Conservation (phyloP, 2,329 filamentous ascomycete species). For the Pseudogymnoascus sp. region DNA sequence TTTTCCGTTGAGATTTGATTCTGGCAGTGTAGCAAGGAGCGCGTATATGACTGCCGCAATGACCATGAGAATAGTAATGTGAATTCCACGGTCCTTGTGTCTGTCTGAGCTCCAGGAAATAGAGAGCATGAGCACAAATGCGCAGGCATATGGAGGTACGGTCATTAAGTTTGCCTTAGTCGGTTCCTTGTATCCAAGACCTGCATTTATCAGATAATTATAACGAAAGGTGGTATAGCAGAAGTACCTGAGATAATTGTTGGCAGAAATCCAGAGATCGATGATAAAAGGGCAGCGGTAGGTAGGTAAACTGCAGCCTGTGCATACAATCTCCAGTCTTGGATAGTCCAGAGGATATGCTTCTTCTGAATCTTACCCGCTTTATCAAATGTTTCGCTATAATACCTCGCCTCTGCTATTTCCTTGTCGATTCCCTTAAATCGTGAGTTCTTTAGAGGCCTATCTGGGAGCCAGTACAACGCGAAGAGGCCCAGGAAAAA, state of each 20-base stretch:
- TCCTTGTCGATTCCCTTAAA: constrained; percentile 16
- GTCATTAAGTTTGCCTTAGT: constrained; percentile 20
- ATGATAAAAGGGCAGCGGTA: constrained; percentile 16
- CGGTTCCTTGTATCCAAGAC: constrained; percentile 14
- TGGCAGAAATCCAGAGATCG: constrained; percentile 19
- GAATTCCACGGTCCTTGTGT: constrained; percentile 17
- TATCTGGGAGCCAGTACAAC: constrained; percentile 19
- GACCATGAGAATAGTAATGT: constrained; percentile 15
- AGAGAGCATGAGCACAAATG: constrained; percentile 2
- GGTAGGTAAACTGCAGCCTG: constrained; percentile 17
- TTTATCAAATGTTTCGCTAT: constrained; percentile 17
- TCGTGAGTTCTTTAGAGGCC: constrained; percentile 16
- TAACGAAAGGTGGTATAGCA: background rate
- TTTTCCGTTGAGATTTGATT: constrained; percentile 15
- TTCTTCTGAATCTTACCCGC: constrained; percentile 15
- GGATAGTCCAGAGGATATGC: constrained; percentile 13
- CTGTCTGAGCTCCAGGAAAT: constrained; percentile 18
- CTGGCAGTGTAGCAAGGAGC: constrained; percentile 15
- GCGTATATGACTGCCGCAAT: constrained; percentile 12
- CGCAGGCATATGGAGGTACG: constrained; percentile 9
- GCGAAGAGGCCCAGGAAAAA: constrained; percentile 17
- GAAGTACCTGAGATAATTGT: constrained; percentile 7
- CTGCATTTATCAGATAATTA: constrained; percentile 12
- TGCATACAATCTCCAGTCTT: constrained; percentile 12
- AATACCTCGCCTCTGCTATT: constrained; percentile 17